Evolutionary conservation across 2,329 filamentous ascomycete genomes (phyloP).

Genomic region (Trichophyton rubrum): DNA sequence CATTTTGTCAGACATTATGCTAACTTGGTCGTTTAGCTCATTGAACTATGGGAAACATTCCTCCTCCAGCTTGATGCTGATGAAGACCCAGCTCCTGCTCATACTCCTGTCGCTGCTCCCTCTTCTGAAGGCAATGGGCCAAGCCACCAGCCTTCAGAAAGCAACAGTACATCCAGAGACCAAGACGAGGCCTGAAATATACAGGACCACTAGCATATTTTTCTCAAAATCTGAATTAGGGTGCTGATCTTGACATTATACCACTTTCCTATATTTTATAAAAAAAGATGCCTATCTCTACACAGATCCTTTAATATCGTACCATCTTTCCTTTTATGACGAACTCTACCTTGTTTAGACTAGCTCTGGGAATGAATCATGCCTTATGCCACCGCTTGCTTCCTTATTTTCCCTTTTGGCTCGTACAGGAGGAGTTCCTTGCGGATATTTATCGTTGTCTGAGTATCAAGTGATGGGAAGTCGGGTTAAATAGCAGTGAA

Average conservation of each 20-base stretch:
- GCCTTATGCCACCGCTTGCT: background rate
- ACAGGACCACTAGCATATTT: background rate
- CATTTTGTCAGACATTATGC: background rate
- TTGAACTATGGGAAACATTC: conserved; percentile 97
- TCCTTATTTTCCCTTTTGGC: background rate
- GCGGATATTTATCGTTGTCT: background rate
- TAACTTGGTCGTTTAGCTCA: conserved; percentile 36
- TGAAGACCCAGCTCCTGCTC: conserved; percentile 54
- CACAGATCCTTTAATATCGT: background rate
- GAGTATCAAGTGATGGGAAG: background rate
- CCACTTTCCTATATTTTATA: background rate
- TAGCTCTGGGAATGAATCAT: background rate
- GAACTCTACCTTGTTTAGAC: background rate
- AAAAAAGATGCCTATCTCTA: background rate
- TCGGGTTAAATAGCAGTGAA: background rate
- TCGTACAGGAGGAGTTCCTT: background rate
- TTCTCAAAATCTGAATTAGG: background rate
- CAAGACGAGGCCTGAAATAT: conserved; percentile 1
- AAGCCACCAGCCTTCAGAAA: conserved; percentile 7
- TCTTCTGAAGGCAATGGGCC: conserved; percentile 1
- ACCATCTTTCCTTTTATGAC: background rate
- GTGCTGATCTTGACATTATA: background rate
- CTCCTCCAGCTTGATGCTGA: conserved; percentile 90
- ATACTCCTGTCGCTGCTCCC: conserved; percentile 17
- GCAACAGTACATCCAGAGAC: background rate